Base-by-base conservation (phyloP, 2,329 filamentous ascomycete genomes). In the Cryphonectria japonica region DNA sequence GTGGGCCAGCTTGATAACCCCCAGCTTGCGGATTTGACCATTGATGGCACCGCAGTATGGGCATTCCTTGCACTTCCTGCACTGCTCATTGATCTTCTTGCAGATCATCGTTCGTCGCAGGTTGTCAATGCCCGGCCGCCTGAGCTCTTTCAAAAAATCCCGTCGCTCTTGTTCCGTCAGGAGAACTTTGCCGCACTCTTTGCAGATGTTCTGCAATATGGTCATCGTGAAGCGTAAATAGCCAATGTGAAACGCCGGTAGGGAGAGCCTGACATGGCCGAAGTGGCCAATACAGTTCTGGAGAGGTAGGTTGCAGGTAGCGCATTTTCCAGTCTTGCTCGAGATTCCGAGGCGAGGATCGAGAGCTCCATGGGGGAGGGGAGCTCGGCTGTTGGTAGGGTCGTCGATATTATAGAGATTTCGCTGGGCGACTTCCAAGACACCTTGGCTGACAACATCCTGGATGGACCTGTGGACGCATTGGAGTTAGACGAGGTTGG, bases 121-220 rank as follows among this genome's bases (percentile, higher is more conserved):
- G 75, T 95, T 97, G 80, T 99, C 96, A 77, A 97, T 89, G 52
- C 91, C 90, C 0, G 93, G 93, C 34, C 91, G 88, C 73, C 95
- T 89, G 78, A 98, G 85, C 75, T 94, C 92, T 73, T 89, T 92
- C n/a, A 98, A 84, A 75, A 92, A 97, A 3, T 86, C 83, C 57
- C 93, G 90, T 75, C 93, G 90, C 76, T 97, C 93, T 29, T 88
- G 84, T 78, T 98, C 94, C 52, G 92, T 89, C 34, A 99, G 87
- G 69, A 99, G 83, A 8, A 98, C 92, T 73, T 88, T 88, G 34
- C 93, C 93, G 79, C 96, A 99, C 78, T 95, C 91, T 84, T 97
- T 99, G 90, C 96, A 99, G 75, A 99, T 97, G 78, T 96, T 92
- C 79, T 98, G 95, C 34, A 99, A 86, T 69, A 97, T 95, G 61